phyloP scores from a whole-genome alignment of 805 yeast species.

The Saturnispora dispora region DNA sequence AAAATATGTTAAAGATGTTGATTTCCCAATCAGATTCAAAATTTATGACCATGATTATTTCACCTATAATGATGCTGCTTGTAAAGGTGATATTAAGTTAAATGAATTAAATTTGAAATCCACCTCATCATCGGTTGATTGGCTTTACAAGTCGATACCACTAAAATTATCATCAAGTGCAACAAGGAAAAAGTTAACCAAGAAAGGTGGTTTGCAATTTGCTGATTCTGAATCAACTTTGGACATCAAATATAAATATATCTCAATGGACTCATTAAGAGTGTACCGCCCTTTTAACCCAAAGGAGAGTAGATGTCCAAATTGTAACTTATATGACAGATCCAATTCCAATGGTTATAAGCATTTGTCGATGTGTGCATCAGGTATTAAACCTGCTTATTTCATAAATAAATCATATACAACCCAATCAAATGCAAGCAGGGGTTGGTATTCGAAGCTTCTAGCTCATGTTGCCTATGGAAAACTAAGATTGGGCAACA shows the following conservation, averaged over 20 bases:
- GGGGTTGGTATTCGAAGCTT: slow-evolving; percentile 81
- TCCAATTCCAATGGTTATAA: slow-evolving; percentile 57
- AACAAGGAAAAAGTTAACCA: slow-evolving; percentile 6
- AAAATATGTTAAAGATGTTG: slow-evolving; percentile 54
- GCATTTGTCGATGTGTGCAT: slow-evolving; percentile 81
- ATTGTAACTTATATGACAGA: slow-evolving; percentile 57
- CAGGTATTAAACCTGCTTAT: slow-evolving; percentile 19
- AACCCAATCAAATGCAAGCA: slow-evolving; percentile 71
- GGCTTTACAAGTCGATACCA: slow-evolving; percentile 11
- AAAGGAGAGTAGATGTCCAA: slow-evolving; percentile 63
- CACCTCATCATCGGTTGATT: neutral
- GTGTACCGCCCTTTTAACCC: slow-evolving; percentile 9
- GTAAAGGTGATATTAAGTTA: slow-evolving; percentile 50
- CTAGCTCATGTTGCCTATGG: slow-evolving; percentile 84
- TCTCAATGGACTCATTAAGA: slow-evolving; percentile 5
- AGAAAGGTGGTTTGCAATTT: neutral
- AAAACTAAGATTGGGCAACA: slow-evolving; percentile 72
- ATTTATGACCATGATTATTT: slow-evolving; percentile 80
- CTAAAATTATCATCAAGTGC: slow-evolving; percentile 7
- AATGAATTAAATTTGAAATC: slow-evolving; percentile 20
- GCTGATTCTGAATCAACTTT: slow-evolving; percentile 6
- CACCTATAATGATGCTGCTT: slow-evolving; percentile 78
- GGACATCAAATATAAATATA: slow-evolving; percentile 12
- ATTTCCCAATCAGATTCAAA: slow-evolving; percentile 47
- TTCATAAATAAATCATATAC: slow-evolving; percentile 52